Base-by-base conservation (phyloP, 2,329 filamentous ascomycete species). In the Alternaria sp. region DNA sequence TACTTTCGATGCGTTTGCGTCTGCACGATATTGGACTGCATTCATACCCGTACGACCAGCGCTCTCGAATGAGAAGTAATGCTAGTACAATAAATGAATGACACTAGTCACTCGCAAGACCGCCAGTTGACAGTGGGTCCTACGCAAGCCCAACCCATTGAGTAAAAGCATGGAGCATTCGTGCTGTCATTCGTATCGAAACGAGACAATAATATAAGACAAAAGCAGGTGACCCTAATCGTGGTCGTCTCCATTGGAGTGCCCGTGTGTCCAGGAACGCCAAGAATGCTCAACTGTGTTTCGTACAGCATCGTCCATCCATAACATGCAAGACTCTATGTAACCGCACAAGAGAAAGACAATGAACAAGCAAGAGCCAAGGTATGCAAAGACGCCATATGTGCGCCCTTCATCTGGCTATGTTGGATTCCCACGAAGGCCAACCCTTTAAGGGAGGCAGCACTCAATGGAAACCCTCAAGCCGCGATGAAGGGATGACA, bases 341-440 rank as follows among this genome's bases (percentile, higher is more conserved):
- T 49, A 25, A 32, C 32, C 19, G 28, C 53, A 13, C 30, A 57
- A n/a, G n/a, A 19, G 11, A 32, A 43, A 28, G 9, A 23, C 40
- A 49, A 23, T 13, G 23, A 40, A 23, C 25, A 44, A 56, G 23
- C 21, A 49, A 25, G 46, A 45, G 17, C 10, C 26, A 40, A 55
- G 32, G 40, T 21, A 53, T 50, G 59, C 53, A 61, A 36, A 49
- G 44, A 47, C 44, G 25, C 53, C 46, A 25, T n/a, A n/a, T 25
- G 23, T 25, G 44, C 56, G 13, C 4, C n/a, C 51, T 47, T 47
- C 55, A 67, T 13, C 69, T 67, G 68, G 69, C 69, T 61, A 44
- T 69, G 12, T 71, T 71, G 62, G 52, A 30, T n/a, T 46, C 30
- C 59, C 64, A 65, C 61, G 65, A 68, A 70, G 66, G 68, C 71